phyloP scores from a whole-genome alignment of 805 yeast genomes.

The Metschnikowia anglica region DNA sequence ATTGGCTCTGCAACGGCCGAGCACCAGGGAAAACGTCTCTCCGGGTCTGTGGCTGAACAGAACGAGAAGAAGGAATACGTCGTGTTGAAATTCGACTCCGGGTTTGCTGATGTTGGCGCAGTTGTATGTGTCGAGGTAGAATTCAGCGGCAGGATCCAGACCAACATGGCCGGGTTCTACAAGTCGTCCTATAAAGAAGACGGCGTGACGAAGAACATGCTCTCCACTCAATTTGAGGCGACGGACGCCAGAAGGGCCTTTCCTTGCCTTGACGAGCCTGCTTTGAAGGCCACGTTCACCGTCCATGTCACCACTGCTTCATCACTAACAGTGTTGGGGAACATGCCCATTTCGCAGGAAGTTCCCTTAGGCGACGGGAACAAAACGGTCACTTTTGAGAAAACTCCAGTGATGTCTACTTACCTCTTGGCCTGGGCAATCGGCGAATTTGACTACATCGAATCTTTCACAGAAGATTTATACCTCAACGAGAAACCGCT shows the following conservation, averaged over 20 bases:
- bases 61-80: slow-evolving; percentile 62
- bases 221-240: slow-evolving; percentile 58
- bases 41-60: slow-evolving; percentile 26
- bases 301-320: slow-evolving; percentile 39
- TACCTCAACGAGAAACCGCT: slow-evolving; percentile 41
- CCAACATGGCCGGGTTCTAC: slow-evolving; percentile 59
- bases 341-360: slow-evolving; percentile 42
- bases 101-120: slow-evolving; percentile 26
- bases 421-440: slow-evolving; percentile 59
- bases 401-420: slow-evolving; percentile 56
- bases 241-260: slow-evolving; percentile 59
- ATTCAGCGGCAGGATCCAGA: slow-evolving; percentile 47
- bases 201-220: slow-evolving; percentile 39
- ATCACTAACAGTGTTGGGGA: slow-evolving; percentile 44
- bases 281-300: slow-evolving; percentile 53
- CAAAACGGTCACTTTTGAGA: slow-evolving; percentile 38
- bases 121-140: slow-evolving; percentile 29
- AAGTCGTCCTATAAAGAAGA: slow-evolving; percentile 44
- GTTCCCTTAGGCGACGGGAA: slow-evolving; percentile 4
- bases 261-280: slow-evolving; percentile 60
- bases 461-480: slow-evolving; percentile 39
- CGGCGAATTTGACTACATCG: slow-evolving; percentile 56
- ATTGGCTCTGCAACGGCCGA: slow-evolving; percentile 25
- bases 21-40: slow-evolving; percentile 26
- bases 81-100: slow-evolving; percentile 53